phyloP scores from a whole-genome alignment of 2,329 filamentous ascomycete species.

The Ophiostoma montium region DNA sequence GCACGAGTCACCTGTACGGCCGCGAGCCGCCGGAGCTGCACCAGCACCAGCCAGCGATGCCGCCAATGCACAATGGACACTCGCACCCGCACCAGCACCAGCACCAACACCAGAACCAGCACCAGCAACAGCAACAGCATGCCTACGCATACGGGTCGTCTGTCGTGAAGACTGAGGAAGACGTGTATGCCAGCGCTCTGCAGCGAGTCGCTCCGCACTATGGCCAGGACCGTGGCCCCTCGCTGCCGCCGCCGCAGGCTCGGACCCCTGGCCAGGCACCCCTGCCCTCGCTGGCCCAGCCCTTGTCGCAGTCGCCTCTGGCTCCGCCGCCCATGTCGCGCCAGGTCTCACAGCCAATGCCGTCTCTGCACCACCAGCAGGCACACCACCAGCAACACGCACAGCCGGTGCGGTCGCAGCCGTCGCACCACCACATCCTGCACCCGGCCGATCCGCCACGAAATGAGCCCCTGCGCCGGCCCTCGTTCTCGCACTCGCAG shows the following conservation, averaged over 20 bases:
- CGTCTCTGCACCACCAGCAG: neutral
- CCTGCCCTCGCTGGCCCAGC: neutral
- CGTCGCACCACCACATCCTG: conserved; percentile 2
- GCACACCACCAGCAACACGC: neutral
- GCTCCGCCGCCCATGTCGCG: neutral
- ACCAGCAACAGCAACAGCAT: neutral
- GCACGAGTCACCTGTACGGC: neutral
- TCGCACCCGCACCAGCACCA: neutral
- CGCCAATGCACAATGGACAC: neutral
- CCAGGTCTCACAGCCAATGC: neutral
- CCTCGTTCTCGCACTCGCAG: conserved; percentile 4
- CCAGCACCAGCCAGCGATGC: neutral
- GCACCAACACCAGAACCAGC: neutral
- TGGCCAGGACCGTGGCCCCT: neutral
- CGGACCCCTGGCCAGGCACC: neutral
- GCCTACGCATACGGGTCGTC: neutral
- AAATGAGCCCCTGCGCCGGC: conserved; percentile 3
- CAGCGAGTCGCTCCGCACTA: conserved; percentile 8
- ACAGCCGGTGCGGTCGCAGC: conserved; percentile 1
- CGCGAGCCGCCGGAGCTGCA: neutral
- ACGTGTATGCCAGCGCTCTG: conserved; percentile 6
- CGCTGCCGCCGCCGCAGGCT: conserved; percentile 10
- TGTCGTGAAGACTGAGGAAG: conserved; percentile 12
- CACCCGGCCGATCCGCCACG: conserved; percentile 2
- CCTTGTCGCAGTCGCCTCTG: neutral